Evolutionary conservation across 441 rosid genomes (phyloP), one percentile per base, ranked within the genome.

Genomic region (Sinapis alba): DNA sequence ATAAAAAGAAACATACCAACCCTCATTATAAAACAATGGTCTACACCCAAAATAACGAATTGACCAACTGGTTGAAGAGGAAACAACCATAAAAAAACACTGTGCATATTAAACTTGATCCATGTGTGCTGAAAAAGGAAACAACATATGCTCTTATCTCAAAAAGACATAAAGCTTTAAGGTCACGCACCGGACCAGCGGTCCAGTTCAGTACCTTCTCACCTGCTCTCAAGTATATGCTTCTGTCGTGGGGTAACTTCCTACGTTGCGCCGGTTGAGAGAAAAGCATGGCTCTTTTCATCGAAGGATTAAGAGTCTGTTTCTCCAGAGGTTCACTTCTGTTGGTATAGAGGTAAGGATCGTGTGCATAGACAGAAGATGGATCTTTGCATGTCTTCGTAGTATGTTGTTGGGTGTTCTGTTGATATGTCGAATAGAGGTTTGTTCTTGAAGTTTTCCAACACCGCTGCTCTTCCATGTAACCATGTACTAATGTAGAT

Each of bases 381-480:
- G 27, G 97, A 82, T 74, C 97, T 82, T 21, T 94, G 98, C 98
- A 94, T 94, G 77, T 94, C 98, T 83, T 94, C 98, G 5, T 94
- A 94, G 79, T 92, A 94, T 16, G 97, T 94, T 2, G 89, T 88
- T 27, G 98, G 98, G 77, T 92, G 98, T 28, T 94, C 95, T 2
- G 97, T 90, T 36, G 98, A 94, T 80, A 94, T 89, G 84, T 94
- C 97, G 54, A 94, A 92, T 3, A 94, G 82, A 8, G 92, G 95
- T 73, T 94, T 92, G 86, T 90, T 84, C 84, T 92, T 94, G 84
- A 94, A 94, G 68, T 94, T 94, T 74, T 94, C 98, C 98, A 97
- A 94, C 24, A 94, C 98, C 27, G 97, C 98, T 45, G 98, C 97
- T 79, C 98, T 89, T 69, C n/a, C n/a, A n/a, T n/a, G n/a, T n/a